These are phyloP conservation scores for Amphirosellinia nigrospora DNA, from an alignment of 495 filamentous ascomycete species.

Conservation along the genomic window DNA sequence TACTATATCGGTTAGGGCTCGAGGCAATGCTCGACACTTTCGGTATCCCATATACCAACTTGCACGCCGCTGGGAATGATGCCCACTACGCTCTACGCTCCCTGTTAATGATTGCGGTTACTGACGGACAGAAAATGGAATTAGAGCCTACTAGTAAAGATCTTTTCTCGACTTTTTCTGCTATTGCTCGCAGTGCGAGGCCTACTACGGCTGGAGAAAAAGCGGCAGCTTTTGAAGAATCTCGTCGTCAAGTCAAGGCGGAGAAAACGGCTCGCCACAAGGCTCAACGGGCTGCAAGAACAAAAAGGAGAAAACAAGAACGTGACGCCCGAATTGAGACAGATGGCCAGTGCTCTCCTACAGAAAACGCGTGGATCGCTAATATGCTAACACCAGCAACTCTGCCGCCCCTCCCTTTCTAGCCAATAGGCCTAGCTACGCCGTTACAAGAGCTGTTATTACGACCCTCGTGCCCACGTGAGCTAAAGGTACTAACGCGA, in stretches of 20 bases:
- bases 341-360: constrained; percentile 17
- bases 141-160: constrained; percentile 13
- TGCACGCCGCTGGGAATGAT: constrained; percentile 32
- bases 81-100: constrained; percentile 29
- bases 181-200: constrained; percentile 21
- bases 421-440: constrained; percentile 21
- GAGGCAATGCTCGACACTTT: constrained; percentile 30
- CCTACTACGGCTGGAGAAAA: constrained; percentile 20
- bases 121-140: constrained; percentile 25
- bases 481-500: no score
- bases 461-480: no score
- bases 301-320: constrained; percentile 23
- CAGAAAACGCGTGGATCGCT: constrained; percentile 16
- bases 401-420: constrained; percentile 19
- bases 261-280: constrained; percentile 17
- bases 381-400: constrained; percentile 17
- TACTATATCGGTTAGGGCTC: constrained; percentile 28
- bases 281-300: constrained; percentile 21
- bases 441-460: constrained; percentile 14
- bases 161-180: constrained; percentile 18
- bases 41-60: constrained; percentile 25
- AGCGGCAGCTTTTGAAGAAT: constrained; percentile 18
- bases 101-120: constrained; percentile 32
- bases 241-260: constrained; percentile 9
- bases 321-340: constrained; percentile 11